Conservation (phyloP, 75 land plant species). For the Azolla pinnata region DNA sequence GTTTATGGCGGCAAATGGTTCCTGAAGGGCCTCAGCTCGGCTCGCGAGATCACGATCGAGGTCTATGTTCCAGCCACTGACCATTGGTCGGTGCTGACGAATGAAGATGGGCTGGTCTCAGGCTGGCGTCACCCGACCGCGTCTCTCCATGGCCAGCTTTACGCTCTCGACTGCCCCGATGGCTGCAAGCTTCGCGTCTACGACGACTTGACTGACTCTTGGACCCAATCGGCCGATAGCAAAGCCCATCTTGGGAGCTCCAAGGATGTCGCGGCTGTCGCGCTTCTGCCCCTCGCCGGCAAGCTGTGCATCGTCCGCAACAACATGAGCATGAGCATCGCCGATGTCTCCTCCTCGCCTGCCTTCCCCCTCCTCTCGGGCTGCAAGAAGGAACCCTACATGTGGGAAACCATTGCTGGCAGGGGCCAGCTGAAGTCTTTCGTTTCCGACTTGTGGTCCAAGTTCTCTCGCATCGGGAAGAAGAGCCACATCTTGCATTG, state of each 20-base stretch:
- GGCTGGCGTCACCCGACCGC: conserved; percentile 61
- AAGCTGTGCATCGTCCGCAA: conserved; percentile 59
- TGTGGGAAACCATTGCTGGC: conserved; percentile 82
- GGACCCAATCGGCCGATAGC: conserved; percentile 59
- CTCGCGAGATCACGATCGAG: conserved; percentile 48
- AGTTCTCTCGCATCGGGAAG: conserved; percentile 51
- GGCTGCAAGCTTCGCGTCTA: conserved; percentile 64
- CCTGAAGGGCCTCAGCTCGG: conserved; percentile 61
- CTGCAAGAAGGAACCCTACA: conserved; percentile 25
- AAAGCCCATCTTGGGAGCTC: conserved; percentile 62
- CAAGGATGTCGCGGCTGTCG: conserved; percentile 56
- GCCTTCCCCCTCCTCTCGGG: conserved; percentile 6
- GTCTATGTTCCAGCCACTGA: conserved; percentile 47
- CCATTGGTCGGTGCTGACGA: conserved; percentile 42
- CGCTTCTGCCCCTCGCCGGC: conserved; percentile 48
- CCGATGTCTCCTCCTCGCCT: conserved; percentile 53
- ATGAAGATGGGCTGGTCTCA: conserved; percentile 48
- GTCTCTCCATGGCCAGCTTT: conserved; percentile 49
- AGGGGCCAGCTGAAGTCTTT: conserved; percentile 70
- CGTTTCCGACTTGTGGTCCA: conserved; percentile 76
- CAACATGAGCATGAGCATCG: conserved; percentile 59
- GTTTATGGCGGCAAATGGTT: conserved; percentile 72
- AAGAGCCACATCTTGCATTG: conserved; percentile 84
- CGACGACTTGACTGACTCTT: conserved; percentile 49
- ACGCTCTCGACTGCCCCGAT: conserved; percentile 59